A percentile compares a stretch with the other conserved stretches of the same genome.
Evolutionary conservation across 257 asterid species (phyloP).

Genomic region (Solanum medicagineum): DNA sequence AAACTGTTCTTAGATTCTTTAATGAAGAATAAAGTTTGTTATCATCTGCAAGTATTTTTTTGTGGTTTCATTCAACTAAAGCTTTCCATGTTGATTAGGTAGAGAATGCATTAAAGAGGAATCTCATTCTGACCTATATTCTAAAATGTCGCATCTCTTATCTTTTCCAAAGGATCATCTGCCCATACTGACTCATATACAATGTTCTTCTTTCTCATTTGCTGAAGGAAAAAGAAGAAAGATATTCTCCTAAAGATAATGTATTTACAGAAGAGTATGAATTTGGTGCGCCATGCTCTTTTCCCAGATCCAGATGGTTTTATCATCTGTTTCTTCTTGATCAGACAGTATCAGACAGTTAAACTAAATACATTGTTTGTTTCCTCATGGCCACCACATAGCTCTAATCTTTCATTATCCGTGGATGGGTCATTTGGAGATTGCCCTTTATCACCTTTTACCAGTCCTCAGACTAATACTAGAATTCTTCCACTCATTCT

Average conservation of each 20-base stretch:
- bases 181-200: constrained; percentile 16
- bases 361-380: constrained; percentile 40
- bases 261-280: constrained; percentile 64
- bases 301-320: constrained; percentile 97
- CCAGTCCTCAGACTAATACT: constrained; percentile 22
- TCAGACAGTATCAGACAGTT: constrained; percentile 31
- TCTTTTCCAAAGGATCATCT: background rate
- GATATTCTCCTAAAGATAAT: constrained; percentile 38
- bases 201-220: constrained; percentile 60
- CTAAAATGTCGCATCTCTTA: background rate
- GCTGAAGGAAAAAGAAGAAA: constrained; percentile 38
- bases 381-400: constrained; percentile 80
- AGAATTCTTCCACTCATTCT: constrained; percentile 56
- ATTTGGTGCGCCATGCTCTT: constrained; percentile 52
- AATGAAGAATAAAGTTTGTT: background rate
- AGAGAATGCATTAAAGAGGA: constrained; percentile 55
- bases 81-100: constrained; percentile 34
- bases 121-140: background rate
- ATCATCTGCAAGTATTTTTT: background rate
- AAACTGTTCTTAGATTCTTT: background rate
- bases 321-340: constrained; percentile 91
- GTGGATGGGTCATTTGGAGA: constrained; percentile 13
- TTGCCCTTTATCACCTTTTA: constrained; percentile 15
- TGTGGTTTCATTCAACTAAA: background rate
- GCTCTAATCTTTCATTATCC: constrained; percentile 34